Evolutionary conservation across 202 grass and related monocot species (phyloP), one percentile per base, ranked within the genome.

Genomic region (Digitaria exilis): DNA sequence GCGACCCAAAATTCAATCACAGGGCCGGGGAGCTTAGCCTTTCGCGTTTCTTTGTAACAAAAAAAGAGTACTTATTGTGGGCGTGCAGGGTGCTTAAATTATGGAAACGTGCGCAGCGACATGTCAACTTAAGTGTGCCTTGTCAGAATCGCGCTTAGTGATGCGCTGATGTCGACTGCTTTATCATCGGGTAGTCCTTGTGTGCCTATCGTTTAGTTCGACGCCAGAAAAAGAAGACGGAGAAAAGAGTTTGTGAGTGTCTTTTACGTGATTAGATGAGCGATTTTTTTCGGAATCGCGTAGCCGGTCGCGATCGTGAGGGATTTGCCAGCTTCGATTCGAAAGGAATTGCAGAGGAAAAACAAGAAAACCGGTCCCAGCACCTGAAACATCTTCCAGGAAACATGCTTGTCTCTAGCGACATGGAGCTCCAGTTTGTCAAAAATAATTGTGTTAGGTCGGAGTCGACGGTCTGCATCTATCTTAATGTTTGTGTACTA

Each of bases 361-460:
- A 60, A 62, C 8, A 17, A 6, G 45, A 78, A 35, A 66, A 32
- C 6, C 10, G 22, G 43, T 44, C 64, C 24, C 30, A 4, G 32
- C 31, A 1, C n/a, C 52, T 67, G 77, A 76, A 63, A 85, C 87
- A 74, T 76, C 52, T n/a, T 60, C 87, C 77, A 13, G 71, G n/a
- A 81, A 89, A 89, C 82, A 81, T 46, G 87, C 54, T 81, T 64
- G 63, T 76, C 52, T 48, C 37, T 64, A 84, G n/a, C 19, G 70
- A 80, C 18, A 26, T 28, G 43, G 49, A 39, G 17, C 54, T 84
- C 75, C 41, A 6, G 25, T 52, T 82, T 68, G 15, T 52, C 28
- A 26, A 29, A 51, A 52, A 21, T 0, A 12, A 50, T 28, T 8
- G 35, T 22, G 49, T 80, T 41, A 22, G 34, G 77, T 51, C 24